Evolutionary conservation across 1,139 yeast genomes (phyloP), one percentile per base, ranked within the genome.

Genomic region (Debaryomycetaceae sp.): DNA sequence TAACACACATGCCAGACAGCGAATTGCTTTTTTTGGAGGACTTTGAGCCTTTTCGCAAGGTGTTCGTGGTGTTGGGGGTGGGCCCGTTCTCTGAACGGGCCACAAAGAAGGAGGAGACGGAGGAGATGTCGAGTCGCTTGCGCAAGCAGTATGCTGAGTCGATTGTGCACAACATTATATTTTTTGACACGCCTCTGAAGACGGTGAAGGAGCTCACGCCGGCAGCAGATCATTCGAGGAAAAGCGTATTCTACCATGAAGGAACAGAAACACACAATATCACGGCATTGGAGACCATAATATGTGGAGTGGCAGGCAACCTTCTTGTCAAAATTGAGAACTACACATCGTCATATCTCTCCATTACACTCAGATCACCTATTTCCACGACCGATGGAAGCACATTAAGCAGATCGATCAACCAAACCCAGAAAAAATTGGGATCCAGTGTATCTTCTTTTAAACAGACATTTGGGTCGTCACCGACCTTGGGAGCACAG

Each of bases 41-140:
- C 59, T 81, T 91, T 48, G 98, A 92, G 59, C 96, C 96, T 1
- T 87, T 75, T 59, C 65, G 98, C 39, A 88, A 88, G 57, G 76
- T 82, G 0, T 81, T 84, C 47, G 70, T 83, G 5, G 74, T 86
- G 1, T 54, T 91, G 29, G 96, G 94, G 0, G 52, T 86, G 17
- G 78, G 81, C 1, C 63, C 67, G 31, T 79, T 73, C 56, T 51
- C 59, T 3, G 59, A 65, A 17, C 53, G 51, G 1, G 35, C 41
- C 2, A 39, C 41, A 13, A 31, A 30, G 4, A 32, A 42, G 3
- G 41, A 36, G 6, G 39, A 43, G 30, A 19, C 33, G 6, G 30
- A 28, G n/a, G 32, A 40, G 15, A 44, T 44, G 5, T 22, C 11
- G 26, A 40, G 35, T 4, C 33, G 34, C 6, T 50, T 70, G 38